Evolutionary conservation across 495 filamentous ascomycete genomes (phyloP), one percentile per base, ranked within the genome.

Genomic region (Aspergillus steynii): DNA sequence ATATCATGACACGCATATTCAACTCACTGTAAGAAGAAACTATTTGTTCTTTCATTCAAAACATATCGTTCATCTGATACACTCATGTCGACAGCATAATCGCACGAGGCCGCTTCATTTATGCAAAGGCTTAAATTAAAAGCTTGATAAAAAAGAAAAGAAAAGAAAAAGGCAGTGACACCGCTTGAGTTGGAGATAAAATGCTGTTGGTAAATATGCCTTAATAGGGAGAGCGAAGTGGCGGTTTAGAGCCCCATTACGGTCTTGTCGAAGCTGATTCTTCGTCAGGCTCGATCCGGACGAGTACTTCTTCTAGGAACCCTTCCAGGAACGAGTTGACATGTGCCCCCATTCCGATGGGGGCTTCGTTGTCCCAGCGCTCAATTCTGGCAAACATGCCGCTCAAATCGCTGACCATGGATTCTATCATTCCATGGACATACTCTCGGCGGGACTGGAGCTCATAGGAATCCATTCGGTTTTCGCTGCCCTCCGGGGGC

Each of bases 281-380:
- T 64, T 91, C 90, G 70, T 93, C 90, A 7, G 91, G 88, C 72
- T 97, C 94, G 34, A 98, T 89, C 37, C 95, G 78, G 6, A 96
- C 91, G n/a, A 99, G 81, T 15, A 98, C 85, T 79, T 98, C 95
- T 77, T 99, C 95, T 32, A 99, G 78, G 62, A 97, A 86, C 2
- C 90, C 93, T 72, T 99, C 95, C 32, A 98, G 76, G 63, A 97
- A 95, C 0, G 87, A 88, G 51, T 86, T 84, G 20, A 97, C 91
- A 12, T 90, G 92, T 45, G 88, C 88, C 4, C 92, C 93, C 95
- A 98, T 96, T 0, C 91, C 89, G 2, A 99, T 91, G 5, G 91
- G 89, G 55, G 88, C 88, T 50, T 86, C 84, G 69, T 85, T 87
- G 71, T 99, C 95, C 74, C 86, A 89, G 50, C 87, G 83, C 69